Evolutionary conservation across 805 yeast genomes (phyloP).

Genomic region (Wilhelminamyces savonicus): DNA sequence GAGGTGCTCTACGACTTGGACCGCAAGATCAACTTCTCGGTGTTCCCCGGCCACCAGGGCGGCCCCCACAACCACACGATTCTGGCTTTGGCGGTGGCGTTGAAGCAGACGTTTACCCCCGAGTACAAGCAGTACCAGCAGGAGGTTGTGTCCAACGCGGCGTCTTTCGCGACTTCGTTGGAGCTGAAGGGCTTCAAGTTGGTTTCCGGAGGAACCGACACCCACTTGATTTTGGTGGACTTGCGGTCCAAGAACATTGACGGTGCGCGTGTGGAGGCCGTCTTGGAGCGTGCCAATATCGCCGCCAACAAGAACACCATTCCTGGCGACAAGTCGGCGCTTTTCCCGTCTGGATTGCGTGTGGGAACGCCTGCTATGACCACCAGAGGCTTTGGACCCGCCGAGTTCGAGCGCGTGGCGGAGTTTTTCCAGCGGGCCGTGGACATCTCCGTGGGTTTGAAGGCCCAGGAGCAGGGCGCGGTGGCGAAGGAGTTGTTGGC

Average conservation of each 20-base stretch:
- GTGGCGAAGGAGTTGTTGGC: constrained; percentile 56
- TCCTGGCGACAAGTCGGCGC: constrained; percentile 94
- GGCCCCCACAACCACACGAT: constrained; percentile 99
- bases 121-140: constrained; percentile 84
- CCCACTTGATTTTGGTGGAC: constrained; percentile 83
- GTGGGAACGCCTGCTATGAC: constrained; percentile 99
- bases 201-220: constrained; percentile 92
- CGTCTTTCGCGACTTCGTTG: constrained; percentile 66
- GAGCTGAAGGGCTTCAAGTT: constrained; percentile 59
- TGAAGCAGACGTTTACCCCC: constrained; percentile 85
- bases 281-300: constrained; percentile 83
- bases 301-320: constrained; percentile 95
- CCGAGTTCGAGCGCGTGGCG: constrained; percentile 77
- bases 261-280: constrained; percentile 93
- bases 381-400: constrained; percentile 80
- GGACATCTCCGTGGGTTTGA: constrained; percentile 56
- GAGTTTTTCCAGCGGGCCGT: constrained; percentile 76
- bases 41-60: constrained; percentile 99
- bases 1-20: constrained; percentile 84
- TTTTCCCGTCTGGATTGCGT: constrained; percentile 94
- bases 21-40: constrained; percentile 88
- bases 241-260: constrained; percentile 76
- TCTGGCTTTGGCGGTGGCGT: constrained; percentile 91
- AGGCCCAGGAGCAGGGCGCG: constrained; percentile 51
- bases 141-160: constrained; percentile 76